phyloP scores from a whole-genome alignment of 805 yeast genomes.

The Hanseniaspora mollemarum region DNA sequence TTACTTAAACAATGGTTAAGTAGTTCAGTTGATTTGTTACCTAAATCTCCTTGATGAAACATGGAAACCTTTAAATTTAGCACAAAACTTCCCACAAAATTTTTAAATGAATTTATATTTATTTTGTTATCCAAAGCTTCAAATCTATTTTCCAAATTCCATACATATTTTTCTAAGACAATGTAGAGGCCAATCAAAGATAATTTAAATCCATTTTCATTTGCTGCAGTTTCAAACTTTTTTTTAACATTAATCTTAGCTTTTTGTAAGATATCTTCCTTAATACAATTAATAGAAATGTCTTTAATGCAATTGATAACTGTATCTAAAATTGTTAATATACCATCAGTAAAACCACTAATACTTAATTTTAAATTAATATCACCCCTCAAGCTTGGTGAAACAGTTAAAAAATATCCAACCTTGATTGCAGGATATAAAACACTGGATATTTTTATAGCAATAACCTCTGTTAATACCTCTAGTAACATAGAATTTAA shows the following conservation, averaged over 20 bases:
- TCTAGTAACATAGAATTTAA: conserved; percentile 40
- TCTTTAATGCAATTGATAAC: conserved; percentile 21
- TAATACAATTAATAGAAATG: background rate
- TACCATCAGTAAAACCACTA: conserved; percentile 41
- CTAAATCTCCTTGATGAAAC: conserved; percentile 40
- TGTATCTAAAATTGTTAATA: conserved; percentile 28
- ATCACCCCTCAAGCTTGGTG: conserved; percentile 45
- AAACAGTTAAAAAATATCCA: conserved; percentile 47
- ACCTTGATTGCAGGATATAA: conserved; percentile 47
- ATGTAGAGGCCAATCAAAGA: conserved; percentile 42
- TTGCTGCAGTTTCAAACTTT: conserved; percentile 36
- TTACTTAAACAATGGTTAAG: conserved; percentile 24
- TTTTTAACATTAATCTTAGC: conserved; percentile 40
- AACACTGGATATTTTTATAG: conserved; percentile 30
- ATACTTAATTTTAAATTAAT: conserved; percentile 42
- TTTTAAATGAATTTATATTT: conserved; percentile 30
- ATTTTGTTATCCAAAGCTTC: conserved; percentile 42
- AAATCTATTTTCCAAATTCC: conserved; percentile 44
- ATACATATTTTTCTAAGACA: conserved; percentile 45
- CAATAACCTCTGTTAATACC: conserved; percentile 40
- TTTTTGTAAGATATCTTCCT: conserved; percentile 33
- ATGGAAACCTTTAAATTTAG: conserved; percentile 32
- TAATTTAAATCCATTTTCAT: conserved; percentile 37
- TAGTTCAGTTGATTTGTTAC: conserved; percentile 19
- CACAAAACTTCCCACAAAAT: conserved; percentile 27